Base-by-base conservation (phyloP, 495 filamentous ascomycete genomes). In the Beverwykella pulmonaria region DNA sequence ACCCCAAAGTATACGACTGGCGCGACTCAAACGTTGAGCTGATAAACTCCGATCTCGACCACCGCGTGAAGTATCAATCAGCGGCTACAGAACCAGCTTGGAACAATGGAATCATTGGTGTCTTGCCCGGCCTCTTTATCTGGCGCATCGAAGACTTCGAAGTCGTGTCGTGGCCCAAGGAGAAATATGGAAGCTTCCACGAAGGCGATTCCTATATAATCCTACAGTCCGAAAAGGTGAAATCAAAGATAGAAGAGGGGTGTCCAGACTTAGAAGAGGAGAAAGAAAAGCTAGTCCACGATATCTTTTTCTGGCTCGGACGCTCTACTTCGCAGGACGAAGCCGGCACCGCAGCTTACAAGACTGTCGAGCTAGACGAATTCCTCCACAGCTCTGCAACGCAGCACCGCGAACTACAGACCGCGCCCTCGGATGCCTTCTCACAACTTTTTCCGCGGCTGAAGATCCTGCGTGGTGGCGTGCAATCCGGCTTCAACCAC, bases 331-430 rank as follows among this genome's bases (percentile, higher is more conserved):
- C 82, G 9, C 84, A 86, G 71, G 86, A 88, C 65, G 86, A 88
- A 68, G 83, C 84, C 6, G 86, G 86, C 5, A 84, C 83, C 0
- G 86, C 86, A 1, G 85, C 86, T 7, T 88, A 88, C 73, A 88
- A 88, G 73, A 86, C 86, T 1, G 86, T 87, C 23, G 86, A 88
- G 71, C 74, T 88, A 39, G 86, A 88, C 60, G 86, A 88, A 74
- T 86, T 83, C 69, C 65, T 88, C 55, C 79, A 82, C 36, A 84
- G 85, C 1, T 76, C 77, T 0, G 86, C 86, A 8, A 84, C 80
- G 8, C 85, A 87, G 64, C 79, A 88, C 65, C 81, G 86, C 22
- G 86, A 88, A 71, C 72, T 82, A 1, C 84, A 87, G 73, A 74
- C 71, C n/a, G 70, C 75, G 17, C 82, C 81, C 6, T 87, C 84